Base-by-base conservation (phyloP, 139 green algal genomes). In the Chlorella sp. region DNA sequence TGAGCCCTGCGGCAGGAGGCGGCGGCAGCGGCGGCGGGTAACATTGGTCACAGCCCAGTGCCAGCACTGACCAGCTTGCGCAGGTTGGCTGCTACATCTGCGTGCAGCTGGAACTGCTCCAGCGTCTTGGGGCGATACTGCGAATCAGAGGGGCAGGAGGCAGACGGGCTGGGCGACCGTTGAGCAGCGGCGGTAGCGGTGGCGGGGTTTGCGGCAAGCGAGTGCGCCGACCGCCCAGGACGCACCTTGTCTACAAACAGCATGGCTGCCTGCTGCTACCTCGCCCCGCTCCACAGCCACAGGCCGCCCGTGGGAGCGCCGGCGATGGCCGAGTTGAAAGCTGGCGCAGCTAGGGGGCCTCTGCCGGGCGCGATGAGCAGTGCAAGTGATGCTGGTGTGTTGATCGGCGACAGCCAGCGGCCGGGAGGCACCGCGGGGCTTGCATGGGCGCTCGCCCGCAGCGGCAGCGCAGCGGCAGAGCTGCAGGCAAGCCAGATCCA, bases 81-180 rank as follows among this genome's bases (percentile, higher is more conserved):
- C 25, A 99, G 80, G 78, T 97, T 95, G 0, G 92, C 82, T 2
- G 92, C 94, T 28, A 95, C 90, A 67, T 97, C 91, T 18, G 91
- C 85, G 74, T 99, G 88, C 11, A 97, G 30, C 0, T 92, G 76
- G 67, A 98, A 95, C 55, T 97, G 92, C 55, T 97, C 93, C n/a
- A 99, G 91, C 9, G 87, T 87, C 34, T 88, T 81, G 0, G 97
- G 97, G 3, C 96, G 95, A 68, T 99, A 93, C 94, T 99, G 94
- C 89, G 18, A 0, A 38, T 32, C 32, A 78, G 34, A 25, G 28
- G 34, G 2, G 25, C 75, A 71, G 26, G 20, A 44, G 51, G 32
- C 20, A 62, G 51, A 38, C 25, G 51, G 21, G 44, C n/a, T 25
- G 23, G 38, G 38, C 38, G 44, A 11, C 44, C 44, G 51, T 60